Percentiles rank a stretch among this genome's conserved stretches.
These are phyloP conservation scores for Erythrophleum fordii DNA, from an alignment of 306 rosid genomes.

Conservation along the genomic window DNA sequence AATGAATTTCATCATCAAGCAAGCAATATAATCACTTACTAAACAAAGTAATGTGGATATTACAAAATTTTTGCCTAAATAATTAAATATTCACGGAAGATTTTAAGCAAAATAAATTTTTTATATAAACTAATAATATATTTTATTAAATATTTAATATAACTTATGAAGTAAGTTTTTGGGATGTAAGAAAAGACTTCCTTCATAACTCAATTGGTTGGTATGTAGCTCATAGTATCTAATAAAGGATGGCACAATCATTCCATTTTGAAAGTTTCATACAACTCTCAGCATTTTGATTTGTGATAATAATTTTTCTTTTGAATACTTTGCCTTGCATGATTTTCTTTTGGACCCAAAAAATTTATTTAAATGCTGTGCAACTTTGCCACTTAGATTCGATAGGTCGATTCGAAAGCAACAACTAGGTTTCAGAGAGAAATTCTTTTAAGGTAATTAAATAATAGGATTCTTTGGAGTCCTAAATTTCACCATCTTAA, in stretches of 20 bases:
- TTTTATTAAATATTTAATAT: constrained; percentile 30
- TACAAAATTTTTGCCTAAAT: too few relatives aligned
- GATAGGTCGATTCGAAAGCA: constrained; percentile 4
- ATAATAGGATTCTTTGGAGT: background rate
- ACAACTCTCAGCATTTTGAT: background rate
- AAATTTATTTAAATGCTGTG: constrained; percentile 31
- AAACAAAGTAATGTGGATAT: too few relatives aligned
- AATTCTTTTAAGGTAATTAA: background rate
- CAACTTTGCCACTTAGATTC: constrained; percentile 35
- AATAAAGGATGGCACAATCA: constrained; percentile 33
- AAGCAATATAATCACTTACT: too few relatives aligned
- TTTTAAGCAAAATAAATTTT: too few relatives aligned
- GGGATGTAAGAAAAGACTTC: constrained; percentile 19
- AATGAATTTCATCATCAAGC: too few relatives aligned
- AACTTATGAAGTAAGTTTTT: constrained; percentile 14
- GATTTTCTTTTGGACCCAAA: constrained; percentile 41
- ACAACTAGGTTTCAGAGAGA: background rate
- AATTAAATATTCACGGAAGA: too few relatives aligned
- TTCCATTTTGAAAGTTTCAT: constrained; percentile 46
- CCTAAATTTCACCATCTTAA: background rate
- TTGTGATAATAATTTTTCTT: constrained; percentile 30
- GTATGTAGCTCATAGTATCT: background rate
- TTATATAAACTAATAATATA: background rate
- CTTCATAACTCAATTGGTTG: constrained; percentile 31
- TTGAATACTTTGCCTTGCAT: constrained; percentile 32